A percentile compares a stretch with the other conserved stretches of the same genome.
Evolutionary conservation across 257 asterid species (phyloP).

Genomic region (Gynochthodes officinalis): DNA sequence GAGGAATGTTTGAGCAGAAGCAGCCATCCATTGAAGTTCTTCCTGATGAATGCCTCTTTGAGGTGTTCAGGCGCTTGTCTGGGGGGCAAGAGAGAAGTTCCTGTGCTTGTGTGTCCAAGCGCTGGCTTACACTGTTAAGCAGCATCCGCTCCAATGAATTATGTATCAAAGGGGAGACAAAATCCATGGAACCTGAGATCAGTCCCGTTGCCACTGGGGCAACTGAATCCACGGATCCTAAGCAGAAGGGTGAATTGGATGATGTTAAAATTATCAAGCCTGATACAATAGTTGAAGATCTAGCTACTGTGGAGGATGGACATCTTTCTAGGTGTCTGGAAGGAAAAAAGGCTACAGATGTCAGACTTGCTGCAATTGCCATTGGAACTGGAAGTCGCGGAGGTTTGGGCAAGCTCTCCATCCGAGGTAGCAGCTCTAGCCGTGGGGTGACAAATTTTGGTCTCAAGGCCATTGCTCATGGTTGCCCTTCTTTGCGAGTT

Average conservation of each 20-base stretch:
- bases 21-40: slow-evolving; percentile 74
- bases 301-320: slow-evolving; percentile 40
- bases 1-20: slow-evolving; percentile 27
- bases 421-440: slow-evolving; percentile 58
- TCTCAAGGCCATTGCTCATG: slow-evolving; percentile 68
- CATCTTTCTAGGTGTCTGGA: slow-evolving; percentile 77
- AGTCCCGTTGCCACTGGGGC: slow-evolving; percentile 22
- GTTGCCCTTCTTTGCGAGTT: slow-evolving; percentile 68
- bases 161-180: slow-evolving; percentile 16
- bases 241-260: slow-evolving; percentile 42
- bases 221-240: slow-evolving; percentile 23
- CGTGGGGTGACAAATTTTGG: slow-evolving; percentile 65
- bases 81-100: slow-evolving; percentile 67
- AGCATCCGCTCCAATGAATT: slow-evolving; percentile 63
- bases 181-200: slow-evolving; percentile 32
- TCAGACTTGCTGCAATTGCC: slow-evolving; percentile 83
- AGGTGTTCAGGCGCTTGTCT: slow-evolving; percentile 73
- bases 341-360: slow-evolving; percentile 86
- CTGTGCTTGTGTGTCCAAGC: slow-evolving; percentile 85
- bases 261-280: slow-evolving; percentile 19
- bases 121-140: slow-evolving; percentile 88
- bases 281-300: slow-evolving; percentile 31
- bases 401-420: slow-evolving; percentile 87
- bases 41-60: slow-evolving; percentile 95
- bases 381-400: slow-evolving; percentile 75